A percentile compares a stretch with the other conserved stretches of the same genome.
Evolutionary conservation across 441 rosid species (phyloP).

Genomic region (Mallotus repandus): DNA sequence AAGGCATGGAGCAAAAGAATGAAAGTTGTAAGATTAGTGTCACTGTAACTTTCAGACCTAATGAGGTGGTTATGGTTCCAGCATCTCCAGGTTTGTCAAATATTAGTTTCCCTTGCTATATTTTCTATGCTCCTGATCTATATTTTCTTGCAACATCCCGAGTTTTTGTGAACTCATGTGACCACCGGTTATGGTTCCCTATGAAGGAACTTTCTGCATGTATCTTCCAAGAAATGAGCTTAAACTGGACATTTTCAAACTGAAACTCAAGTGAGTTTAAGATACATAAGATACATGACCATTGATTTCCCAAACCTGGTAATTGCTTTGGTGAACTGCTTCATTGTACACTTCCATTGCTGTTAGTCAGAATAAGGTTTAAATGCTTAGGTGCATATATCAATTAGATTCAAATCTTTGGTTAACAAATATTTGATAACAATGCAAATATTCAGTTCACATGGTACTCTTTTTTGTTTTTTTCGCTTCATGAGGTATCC

Average conservation of each 20-base stretch:
- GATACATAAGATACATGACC: too few species aligned
- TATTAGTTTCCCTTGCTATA: background rate
- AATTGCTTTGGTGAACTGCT: background rate
- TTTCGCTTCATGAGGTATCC: background rate
- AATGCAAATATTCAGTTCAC: too few species aligned
- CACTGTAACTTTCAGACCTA: conserved; percentile 28
- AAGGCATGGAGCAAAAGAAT: conserved; percentile 19
- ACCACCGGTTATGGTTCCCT: too few species aligned
- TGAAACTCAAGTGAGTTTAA: background rate
- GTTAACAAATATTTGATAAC: too few species aligned
- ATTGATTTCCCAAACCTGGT: background rate
- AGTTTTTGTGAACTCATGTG: background rate
- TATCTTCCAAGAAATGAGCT: background rate
- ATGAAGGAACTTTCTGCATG: background rate
- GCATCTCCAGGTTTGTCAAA: conserved; percentile 39
- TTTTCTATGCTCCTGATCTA: background rate
- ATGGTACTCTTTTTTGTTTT: too few species aligned
- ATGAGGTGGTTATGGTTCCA: conserved; percentile 30
- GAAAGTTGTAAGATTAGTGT: conserved; percentile 22
- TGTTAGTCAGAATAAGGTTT: too few species aligned
- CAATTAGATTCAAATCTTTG: background rate
- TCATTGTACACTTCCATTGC: background rate
- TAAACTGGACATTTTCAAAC: background rate
- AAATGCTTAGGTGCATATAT: background rate
- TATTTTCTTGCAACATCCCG: background rate